Percentiles rank a stretch among this genome's conserved stretches.
phyloP scores from a whole-genome alignment of 2,329 filamentous ascomycete species.

The Ophiostoma ulmi region DNA sequence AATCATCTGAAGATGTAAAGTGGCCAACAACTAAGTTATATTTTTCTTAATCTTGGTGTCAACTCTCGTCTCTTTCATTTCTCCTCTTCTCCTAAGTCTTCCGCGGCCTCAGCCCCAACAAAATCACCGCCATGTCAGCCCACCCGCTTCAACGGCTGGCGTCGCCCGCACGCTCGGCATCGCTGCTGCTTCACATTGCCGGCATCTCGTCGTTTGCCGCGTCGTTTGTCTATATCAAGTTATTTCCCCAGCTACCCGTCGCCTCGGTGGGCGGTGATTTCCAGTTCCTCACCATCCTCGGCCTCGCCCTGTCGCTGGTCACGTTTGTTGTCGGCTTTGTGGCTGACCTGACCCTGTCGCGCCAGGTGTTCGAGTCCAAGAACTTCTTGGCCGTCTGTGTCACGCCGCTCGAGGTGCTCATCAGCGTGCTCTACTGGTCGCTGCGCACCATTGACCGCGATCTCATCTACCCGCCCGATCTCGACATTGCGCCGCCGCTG shows the following conservation, averaged over 20 bases:
- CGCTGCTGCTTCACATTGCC: conserved; percentile 55
- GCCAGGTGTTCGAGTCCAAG: conserved; percentile 58
- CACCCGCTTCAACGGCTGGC: conserved; percentile 62
- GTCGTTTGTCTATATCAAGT: conserved; percentile 48
- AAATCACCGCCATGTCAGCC: conserved; percentile 33
- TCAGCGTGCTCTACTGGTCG: conserved; percentile 69
- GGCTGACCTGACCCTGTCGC: conserved; percentile 58
- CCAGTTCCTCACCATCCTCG: conserved; percentile 71
- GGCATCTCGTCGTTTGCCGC: conserved; percentile 50
- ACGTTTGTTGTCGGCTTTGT: conserved; percentile 59
- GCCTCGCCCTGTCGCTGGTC: conserved; percentile 54
- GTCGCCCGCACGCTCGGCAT: conserved; percentile 60
- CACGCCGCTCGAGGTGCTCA: conserved; percentile 65
- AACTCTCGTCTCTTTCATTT: background rate
- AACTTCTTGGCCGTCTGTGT: conserved; percentile 61
- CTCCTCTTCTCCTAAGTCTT: background rate
- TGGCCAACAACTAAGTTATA: background rate
- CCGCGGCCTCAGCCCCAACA: too few species aligned
- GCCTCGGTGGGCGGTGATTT: conserved; percentile 62
- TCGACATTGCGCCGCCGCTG: conserved; percentile 38
- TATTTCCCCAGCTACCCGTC: conserved; percentile 49
- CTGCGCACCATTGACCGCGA: conserved; percentile 53
- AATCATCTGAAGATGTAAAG: background rate
- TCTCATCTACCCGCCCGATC: conserved; percentile 50
- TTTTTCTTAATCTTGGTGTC: too few species aligned